These are phyloP conservation scores for Achlya hypogyna DNA, from an alignment of 352 stramenopile species.

Conservation along the genomic window DNA sequence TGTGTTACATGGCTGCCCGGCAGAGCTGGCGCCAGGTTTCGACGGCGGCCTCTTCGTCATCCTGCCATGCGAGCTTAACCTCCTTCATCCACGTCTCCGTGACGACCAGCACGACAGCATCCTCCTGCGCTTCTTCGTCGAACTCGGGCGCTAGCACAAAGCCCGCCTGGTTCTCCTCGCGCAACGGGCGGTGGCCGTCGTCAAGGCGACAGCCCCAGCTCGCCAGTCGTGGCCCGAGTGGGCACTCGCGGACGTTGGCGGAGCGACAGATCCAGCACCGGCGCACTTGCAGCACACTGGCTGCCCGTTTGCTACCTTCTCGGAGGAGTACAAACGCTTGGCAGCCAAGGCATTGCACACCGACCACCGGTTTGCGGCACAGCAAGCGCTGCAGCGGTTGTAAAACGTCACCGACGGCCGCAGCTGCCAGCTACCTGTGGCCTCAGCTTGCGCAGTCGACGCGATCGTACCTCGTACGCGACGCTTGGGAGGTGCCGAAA, in stretches of 20 bases:
- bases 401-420: conserved; percentile 36
- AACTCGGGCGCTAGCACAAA: not conserved
- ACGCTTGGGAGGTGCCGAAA: conserved; percentile 10
- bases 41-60: not conserved
- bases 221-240: conserved; percentile 35
- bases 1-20: not conserved
- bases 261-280: conserved; percentile 61
- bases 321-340: conserved; percentile 23
- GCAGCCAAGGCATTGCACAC: conserved; percentile 51
- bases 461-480: conserved; percentile 13
- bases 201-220: conserved; percentile 28
- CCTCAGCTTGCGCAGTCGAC: not conserved
- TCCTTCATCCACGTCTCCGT: conserved; percentile 17
- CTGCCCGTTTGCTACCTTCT: not conserved
- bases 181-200: conserved; percentile 24
- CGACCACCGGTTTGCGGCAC: conserved; percentile 28
- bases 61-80: not conserved
- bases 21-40: not conserved
- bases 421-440: not conserved
- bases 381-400: conserved; percentile 35
- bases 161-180: not conserved
- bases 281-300: conserved; percentile 36
- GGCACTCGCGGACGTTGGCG: conserved; percentile 57
- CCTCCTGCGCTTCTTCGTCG: conserved; percentile 37
- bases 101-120: conserved; percentile 26